Base-by-base conservation (phyloP, 2,329 filamentous ascomycete species). In the Exophiala sp. region DNA sequence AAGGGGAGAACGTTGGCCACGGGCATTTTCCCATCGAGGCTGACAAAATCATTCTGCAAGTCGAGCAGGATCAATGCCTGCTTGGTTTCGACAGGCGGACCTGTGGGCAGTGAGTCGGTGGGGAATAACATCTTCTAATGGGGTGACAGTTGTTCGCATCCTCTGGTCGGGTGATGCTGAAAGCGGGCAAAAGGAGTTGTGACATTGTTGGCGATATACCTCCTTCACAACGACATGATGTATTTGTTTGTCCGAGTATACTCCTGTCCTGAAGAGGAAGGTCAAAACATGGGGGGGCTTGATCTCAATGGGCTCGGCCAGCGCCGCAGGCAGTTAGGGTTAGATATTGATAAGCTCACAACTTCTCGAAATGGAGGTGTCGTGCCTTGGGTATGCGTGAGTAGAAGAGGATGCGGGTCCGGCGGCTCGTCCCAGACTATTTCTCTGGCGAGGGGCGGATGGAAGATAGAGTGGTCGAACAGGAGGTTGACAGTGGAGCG, bases 1-100 rank as follows among this genome's bases (percentile, higher is more conserved):
- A 91, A 89, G 8, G 82, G 81, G 3, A 79, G 71, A 2, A 84
- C 83, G 40, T 82, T 78, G 34, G 75, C 75, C 47, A 91, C 82
- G 10, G 84, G 80, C 16, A 96, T 72, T 21, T 84, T 81, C 50
- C 88, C 87, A 47, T 83, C 78, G 1, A 81, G 72, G 5, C 83
- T 78, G 54, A 95, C 74, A 65, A 97, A 96, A 69, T 96, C 92
- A 64, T 95, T 90, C 67, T 97, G 94, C 34, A 95, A 82, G 65
- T 96, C 92, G 60, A 96, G 79, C 14, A 95, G 75, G 16, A 97
- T 76, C 40, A 99, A 78, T 1, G 89, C 92, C 71, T 83, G 82
- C 52, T 79, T 74, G 20, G 81, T 84, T 58, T 80, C 72, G 55
- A 85, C 75, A 50, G 73, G 72, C 12, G 80, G 79, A 48, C 58